Percentiles rank a stretch among this genome's conserved stretches.
Conservation (phyloP, 495 filamentous ascomycete genomes). For the Xylaria acuta region DNA sequence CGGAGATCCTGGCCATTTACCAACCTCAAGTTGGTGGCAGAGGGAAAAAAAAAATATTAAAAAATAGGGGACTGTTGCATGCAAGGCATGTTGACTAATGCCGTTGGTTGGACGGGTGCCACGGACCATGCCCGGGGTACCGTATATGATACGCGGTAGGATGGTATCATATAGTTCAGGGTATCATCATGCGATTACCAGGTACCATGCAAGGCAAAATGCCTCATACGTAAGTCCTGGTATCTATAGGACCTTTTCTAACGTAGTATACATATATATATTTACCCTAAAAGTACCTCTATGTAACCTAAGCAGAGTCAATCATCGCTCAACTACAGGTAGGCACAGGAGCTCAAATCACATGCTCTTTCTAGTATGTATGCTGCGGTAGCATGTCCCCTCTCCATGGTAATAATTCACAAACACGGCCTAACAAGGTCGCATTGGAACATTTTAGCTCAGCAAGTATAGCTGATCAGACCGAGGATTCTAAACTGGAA, state of each 20-base stretch:
- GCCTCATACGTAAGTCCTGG: neutral
- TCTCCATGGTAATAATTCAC: neutral
- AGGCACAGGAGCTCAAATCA: neutral
- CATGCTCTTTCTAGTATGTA: neutral
- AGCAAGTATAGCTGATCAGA: neutral
- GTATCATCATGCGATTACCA: neutral
- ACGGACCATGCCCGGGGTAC: neutral
- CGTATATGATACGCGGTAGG: neutral
- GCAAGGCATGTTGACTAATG: neutral
- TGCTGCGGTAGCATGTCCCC: neutral
- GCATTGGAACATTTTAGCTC: neutral
- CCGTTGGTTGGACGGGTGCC: neutral
- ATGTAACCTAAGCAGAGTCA: too few relatives aligned
- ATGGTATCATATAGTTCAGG: neutral
- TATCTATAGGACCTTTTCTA: neutral
- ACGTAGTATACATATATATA: neutral
- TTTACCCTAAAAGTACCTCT: too few relatives aligned
- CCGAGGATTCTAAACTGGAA: neutral
- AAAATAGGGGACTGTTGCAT: neutral
- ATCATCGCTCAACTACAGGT: neutral
- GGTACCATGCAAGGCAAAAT: slow-evolving; percentile 1
- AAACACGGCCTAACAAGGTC: neutral
- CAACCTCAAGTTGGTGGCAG: neutral
- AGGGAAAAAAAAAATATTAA: neutral
- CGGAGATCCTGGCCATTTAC: neutral